Percentiles rank a stretch among this genome's conserved stretches.
phyloP scores from a whole-genome alignment of 2,329 filamentous ascomycete species.

The Zalaria obscura region DNA sequence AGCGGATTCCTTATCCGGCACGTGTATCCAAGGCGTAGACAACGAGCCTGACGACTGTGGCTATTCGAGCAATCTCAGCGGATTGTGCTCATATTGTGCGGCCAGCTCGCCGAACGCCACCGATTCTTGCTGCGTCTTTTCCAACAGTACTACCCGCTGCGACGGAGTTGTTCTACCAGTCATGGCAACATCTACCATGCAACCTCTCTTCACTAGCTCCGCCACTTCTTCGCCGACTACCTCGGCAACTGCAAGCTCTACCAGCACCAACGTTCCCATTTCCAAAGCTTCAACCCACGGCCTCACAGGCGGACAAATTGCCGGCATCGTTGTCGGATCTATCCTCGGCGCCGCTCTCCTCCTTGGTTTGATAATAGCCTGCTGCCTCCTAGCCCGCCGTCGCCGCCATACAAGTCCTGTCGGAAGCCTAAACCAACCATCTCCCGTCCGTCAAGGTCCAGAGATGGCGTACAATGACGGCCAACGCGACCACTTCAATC shows the following conservation, averaged over 20 bases:
- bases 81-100: conserved; percentile 77
- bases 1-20: conserved; percentile 57
- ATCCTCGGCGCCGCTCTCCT: conserved; percentile 57
- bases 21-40: conserved; percentile 58
- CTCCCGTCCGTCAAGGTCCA: conserved; percentile 39
- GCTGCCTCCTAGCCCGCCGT: conserved; percentile 44
- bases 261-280: conserved; percentile 12
- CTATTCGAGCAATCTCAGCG: conserved; percentile 54
- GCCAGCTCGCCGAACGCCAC: conserved; percentile 78
- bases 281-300: conserved; percentile 27
- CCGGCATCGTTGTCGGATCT: conserved; percentile 76
- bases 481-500: conserved; percentile 37
- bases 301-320: conserved; percentile 75
- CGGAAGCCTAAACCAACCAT: conserved; percentile 79
- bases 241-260: conserved; percentile 7
- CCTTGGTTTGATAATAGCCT: conserved; percentile 45
- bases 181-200: conserved; percentile 43
- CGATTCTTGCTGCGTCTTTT: conserved; percentile 84
- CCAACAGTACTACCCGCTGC: conserved; percentile 62
- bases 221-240: conserved; percentile 41
- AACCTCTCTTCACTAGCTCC: conserved; percentile 45
- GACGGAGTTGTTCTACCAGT: conserved; percentile 59
- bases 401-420: conserved; percentile 45
- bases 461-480: conserved; percentile 28
- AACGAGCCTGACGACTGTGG: conserved; percentile 87